Evolutionary conservation across 1,139 yeast species (phyloP).

Genomic region (Yamadazyma mexicana): DNA sequence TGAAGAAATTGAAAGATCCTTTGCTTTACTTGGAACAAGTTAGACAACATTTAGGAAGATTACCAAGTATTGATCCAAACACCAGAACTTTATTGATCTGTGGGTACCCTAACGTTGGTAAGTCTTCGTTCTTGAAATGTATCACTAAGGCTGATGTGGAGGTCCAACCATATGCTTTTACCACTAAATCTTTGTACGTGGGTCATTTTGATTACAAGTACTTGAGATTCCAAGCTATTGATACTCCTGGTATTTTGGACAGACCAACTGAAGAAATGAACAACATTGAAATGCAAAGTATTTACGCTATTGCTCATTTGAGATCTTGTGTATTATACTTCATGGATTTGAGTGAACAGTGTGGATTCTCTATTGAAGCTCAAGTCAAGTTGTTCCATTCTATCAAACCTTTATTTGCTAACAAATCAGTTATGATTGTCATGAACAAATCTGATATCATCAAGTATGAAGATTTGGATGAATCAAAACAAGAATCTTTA

Average conservation of each 20-base stretch:
- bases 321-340: constrained; percentile 94
- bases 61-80: constrained; percentile 97
- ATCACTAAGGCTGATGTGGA: constrained; percentile 98
- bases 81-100: constrained; percentile 96
- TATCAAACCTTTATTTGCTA: constrained; percentile 94
- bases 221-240: constrained; percentile 96
- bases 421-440: constrained; percentile 93
- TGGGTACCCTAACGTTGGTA: constrained; percentile 99
- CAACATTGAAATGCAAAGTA: constrained; percentile 98
- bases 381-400: constrained; percentile 97
- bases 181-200: constrained; percentile 91
- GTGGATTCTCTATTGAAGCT: constrained; percentile 96
- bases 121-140: constrained; percentile 88
- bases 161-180: constrained; percentile 98
- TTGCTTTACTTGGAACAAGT: constrained; percentile 93
- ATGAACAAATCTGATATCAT: constrained; percentile 93
- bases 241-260: constrained; percentile 98
- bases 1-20: constrained; percentile 93
- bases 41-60: constrained; percentile 97
- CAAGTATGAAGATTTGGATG: constrained; percentile 77
- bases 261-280: constrained; percentile 99
- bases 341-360: constrained; percentile 98
- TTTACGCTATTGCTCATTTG: constrained; percentile 97
- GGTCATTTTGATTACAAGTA: constrained; percentile 98
- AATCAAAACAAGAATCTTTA: constrained; percentile 71